A percentile compares a stretch with the other conserved stretches of the same genome.
Evolutionary conservation across 1,284 basidiomycete species (phyloP).

Genomic region (Ganoderma resinaceum): DNA sequence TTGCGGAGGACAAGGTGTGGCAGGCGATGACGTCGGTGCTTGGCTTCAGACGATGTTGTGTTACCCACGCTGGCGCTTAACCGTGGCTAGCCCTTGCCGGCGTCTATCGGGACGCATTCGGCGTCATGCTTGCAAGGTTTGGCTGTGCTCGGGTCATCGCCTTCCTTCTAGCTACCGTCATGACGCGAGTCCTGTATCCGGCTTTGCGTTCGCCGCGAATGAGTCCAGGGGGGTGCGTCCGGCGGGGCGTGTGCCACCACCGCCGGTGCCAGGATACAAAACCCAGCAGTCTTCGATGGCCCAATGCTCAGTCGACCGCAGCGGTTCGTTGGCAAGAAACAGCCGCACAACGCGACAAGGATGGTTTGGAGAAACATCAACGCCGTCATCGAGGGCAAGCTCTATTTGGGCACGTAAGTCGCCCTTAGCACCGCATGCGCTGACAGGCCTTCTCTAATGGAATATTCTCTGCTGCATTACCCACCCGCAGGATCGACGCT

Average conservation of each 20-base stretch:
- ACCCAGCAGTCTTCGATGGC: conserved; percentile 33
- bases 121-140: conserved; percentile 14
- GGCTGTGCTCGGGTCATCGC: conserved; percentile 35
- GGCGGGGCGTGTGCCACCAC: conserved; percentile 31
- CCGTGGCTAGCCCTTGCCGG: conserved; percentile 22
- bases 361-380: conserved; percentile 79
- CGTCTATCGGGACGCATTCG: conserved; percentile 14
- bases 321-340: conserved; percentile 26
- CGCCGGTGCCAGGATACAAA: conserved; percentile 38
- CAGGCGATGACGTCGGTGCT: conserved; percentile 26
- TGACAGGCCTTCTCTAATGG: conserved; percentile 29
- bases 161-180: conserved; percentile 35
- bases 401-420: conserved; percentile 81
- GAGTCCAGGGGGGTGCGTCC: conserved; percentile 25
- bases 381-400: conserved; percentile 68
- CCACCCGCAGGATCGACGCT: conserved; percentile 61
- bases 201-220: conserved; percentile 31
- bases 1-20: conserved; percentile 23
- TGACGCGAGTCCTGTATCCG: conserved; percentile 33
- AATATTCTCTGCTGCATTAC: conserved; percentile 10
- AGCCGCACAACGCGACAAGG: conserved; percentile 28
- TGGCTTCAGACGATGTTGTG: not conserved
- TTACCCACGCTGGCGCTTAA: conserved; percentile 18
- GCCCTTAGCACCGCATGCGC: conserved; percentile 34
- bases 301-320: conserved; percentile 24